Percentiles rank a stretch among this genome's conserved stretches.
These are phyloP conservation scores for Ajuga reptans DNA, from an alignment of 305 asterid species.

Conservation along the genomic window DNA sequence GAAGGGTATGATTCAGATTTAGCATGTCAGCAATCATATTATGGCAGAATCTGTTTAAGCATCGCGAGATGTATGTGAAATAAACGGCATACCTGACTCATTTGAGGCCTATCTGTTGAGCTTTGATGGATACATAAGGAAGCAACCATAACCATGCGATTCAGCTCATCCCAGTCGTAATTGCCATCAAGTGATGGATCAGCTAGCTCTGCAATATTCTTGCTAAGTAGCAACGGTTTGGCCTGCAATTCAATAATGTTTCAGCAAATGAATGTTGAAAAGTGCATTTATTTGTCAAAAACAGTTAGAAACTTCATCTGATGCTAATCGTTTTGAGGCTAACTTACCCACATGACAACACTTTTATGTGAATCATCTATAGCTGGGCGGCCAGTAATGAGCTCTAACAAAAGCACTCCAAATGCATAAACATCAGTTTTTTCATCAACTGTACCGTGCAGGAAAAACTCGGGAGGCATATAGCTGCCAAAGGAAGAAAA, in stretches of 20 bases:
- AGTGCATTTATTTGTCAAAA: neutral
- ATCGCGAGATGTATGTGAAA: neutral
- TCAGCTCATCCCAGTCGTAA: constrained; percentile 60
- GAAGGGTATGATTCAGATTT: too few species aligned
- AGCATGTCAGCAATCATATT: neutral
- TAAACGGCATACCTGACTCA: constrained; percentile 61
- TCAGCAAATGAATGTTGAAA: neutral
- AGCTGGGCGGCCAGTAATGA: constrained; percentile 90
- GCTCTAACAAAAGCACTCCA: constrained; percentile 77
- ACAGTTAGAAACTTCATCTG: neutral
- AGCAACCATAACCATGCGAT: constrained; percentile 55
- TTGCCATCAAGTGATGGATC: constrained; percentile 60
- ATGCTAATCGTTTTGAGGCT: neutral
- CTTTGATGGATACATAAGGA: constrained; percentile 64
- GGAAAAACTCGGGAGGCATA: constrained; percentile 63
- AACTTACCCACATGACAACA: constrained; percentile 92
- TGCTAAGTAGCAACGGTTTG: constrained; percentile 57
- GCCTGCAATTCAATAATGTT: constrained; percentile 50
- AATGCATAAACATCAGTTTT: constrained; percentile 88
- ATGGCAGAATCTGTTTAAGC: neutral
- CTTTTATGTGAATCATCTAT: constrained; percentile 65
- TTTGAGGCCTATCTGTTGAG: constrained; percentile 69
- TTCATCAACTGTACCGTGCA: constrained; percentile 87
- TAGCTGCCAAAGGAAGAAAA: constrained; percentile 27
- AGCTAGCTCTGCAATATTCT: constrained; percentile 41